Percentiles rank a stretch among this genome's conserved stretches.
These are phyloP conservation scores for Melampsora larici-populina DNA, from an alignment of 1,284 basidiomycete species.

Conservation along the genomic window DNA sequence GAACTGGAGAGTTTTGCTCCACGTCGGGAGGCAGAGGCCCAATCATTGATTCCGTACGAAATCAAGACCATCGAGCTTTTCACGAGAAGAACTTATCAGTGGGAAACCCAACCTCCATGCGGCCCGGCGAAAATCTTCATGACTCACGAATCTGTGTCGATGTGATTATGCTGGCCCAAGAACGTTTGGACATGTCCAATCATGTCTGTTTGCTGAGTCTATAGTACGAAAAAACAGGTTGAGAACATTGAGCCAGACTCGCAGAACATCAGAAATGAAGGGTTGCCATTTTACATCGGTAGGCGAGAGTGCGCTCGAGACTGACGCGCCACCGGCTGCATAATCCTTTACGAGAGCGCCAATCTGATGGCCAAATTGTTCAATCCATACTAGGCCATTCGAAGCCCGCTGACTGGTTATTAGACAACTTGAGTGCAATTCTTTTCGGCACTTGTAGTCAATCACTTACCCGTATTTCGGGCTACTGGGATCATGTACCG, in stretches of 20 bases:
- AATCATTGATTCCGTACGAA: constrained; percentile 30
- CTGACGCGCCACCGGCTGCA: constrained; percentile 14
- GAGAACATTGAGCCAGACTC: no score
- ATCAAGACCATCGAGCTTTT: constrained; percentile 8
- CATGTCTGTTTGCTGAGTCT: constrained; percentile 15
- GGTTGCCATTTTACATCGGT: not conserved
- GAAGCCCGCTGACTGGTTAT: not conserved
- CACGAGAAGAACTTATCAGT: no score
- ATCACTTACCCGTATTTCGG: not conserved
- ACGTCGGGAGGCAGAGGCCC: not conserved
- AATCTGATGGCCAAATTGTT: constrained; percentile 5
- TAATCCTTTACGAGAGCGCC: constrained; percentile 3
- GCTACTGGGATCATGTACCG: not conserved
- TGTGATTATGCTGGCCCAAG: not conserved
- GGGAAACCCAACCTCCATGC: not conserved
- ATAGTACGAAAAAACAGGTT: no score
- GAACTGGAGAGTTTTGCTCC: not conserved
- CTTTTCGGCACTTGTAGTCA: no score
- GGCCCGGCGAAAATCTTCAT: not conserved
- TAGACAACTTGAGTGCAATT: no score
- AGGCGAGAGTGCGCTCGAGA: constrained; percentile 1
- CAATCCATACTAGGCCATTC: constrained; percentile 16
- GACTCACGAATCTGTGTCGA: not conserved
- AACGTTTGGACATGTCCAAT: constrained; percentile 16
- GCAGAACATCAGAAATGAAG: no score